Percentiles rank a stretch among this genome's conserved stretches.
Evolutionary conservation across 257 asterid species (phyloP).

Genomic region (Voacanga thouarsii): DNA sequence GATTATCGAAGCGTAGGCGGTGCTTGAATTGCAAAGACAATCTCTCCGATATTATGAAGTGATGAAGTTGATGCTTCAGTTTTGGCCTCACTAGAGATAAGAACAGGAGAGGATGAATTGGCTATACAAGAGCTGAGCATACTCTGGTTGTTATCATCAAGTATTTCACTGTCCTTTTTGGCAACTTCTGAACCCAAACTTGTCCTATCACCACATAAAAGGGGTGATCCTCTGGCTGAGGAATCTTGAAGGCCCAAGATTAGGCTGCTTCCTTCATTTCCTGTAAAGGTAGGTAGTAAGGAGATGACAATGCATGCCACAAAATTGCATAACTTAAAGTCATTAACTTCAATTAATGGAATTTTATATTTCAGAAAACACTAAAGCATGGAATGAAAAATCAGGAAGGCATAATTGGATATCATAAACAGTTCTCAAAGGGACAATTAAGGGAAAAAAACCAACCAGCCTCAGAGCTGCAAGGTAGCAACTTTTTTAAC

Average conservation of each 20-base stretch:
- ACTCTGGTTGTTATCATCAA: neutral
- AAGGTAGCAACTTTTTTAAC: neutral
- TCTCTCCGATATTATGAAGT: neutral
- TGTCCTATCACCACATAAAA: conserved; percentile 12
- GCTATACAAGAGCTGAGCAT: conserved; percentile 1
- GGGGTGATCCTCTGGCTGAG: neutral
- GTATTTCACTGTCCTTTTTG: conserved; percentile 6
- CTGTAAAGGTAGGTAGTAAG: conserved; percentile 5
- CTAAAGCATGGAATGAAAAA: neutral
- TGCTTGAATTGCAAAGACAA: conserved; percentile 32
- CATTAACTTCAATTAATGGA: neutral
- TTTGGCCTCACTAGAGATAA: conserved; percentile 10
- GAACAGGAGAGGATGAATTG: neutral
- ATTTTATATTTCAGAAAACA: neutral
- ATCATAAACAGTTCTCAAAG: neutral
- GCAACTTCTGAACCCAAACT: conserved; percentile 15
- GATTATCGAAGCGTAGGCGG: conserved; percentile 27
- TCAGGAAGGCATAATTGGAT: neutral
- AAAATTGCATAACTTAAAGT: neutral
- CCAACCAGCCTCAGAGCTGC: conserved; percentile 6
- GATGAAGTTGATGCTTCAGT: conserved; percentile 15
- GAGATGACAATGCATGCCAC: neutral
- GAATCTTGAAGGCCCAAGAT: conserved; percentile 15
- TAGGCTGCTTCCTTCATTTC: conserved; percentile 14
- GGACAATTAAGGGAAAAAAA: neutral